Evolutionary conservation across 306 rosid genomes (phyloP), one percentile per base, ranked within the genome.

Genomic region (Heteromeles arbutifolia): DNA sequence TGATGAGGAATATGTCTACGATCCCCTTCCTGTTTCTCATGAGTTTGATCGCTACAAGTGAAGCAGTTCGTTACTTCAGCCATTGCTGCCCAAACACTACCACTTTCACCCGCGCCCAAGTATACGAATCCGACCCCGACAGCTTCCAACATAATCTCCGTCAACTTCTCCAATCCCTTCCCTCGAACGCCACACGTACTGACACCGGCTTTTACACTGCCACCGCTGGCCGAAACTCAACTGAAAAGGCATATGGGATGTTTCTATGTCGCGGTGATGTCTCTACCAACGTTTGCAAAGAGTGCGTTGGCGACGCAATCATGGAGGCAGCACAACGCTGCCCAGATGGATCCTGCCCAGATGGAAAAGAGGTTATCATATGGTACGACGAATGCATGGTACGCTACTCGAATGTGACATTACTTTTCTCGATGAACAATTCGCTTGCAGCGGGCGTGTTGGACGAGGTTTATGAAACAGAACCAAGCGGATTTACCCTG

Each of bases 361-460:
- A 75, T 53, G 54, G 75, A 26, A 85, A 85, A 18, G 82, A 82
- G n/a, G 73, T 84, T 1, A 63, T 84, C 2, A 77, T 83, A 39
- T 90, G 91, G 90, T 88, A 75, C 65, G 88, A 86, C 21, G 68
- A 59, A 2, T 88, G 96, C 32, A 19, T 79, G 74, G 8, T 86
- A 0, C 87, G 91, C 3, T 90, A 86, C 79, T 65, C 90, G 18
- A 81, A 81, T 6, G 10, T 19, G n/a, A 15, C 54, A 48, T 11
- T 14, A 12, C 1, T 13, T 48, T 11, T 12, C 54, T 14, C 54
- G 0, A 48, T 13, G 53, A 13, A 11, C 53, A 12, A 0, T 14
- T 45, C 5, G 4, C 53, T 14, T 45, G 0, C 0, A 45, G 17
- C 3, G 18, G 17, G 5, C 14, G 5, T 0, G 53, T 0, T 3